phyloP scores from a whole-genome alignment of 202 grass and related monocot genomes.

The Schoenoplectus tabernaemontani region DNA sequence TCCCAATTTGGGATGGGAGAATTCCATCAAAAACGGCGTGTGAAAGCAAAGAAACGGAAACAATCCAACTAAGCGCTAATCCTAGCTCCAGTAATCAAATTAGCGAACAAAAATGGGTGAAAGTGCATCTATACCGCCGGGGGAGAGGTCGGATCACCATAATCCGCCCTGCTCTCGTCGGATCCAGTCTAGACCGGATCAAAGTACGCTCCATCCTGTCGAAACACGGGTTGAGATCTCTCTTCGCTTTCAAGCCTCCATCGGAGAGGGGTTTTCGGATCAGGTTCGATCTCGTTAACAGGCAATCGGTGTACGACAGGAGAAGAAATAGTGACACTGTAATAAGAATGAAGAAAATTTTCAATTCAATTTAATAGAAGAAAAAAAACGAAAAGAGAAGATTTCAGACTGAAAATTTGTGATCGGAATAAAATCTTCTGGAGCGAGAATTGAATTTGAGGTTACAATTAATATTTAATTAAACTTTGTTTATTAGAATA shows the following conservation, averaged over 20 bases:
- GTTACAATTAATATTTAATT: too few relatives aligned
- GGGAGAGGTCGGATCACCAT: conserved; percentile 41
- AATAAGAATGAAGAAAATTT: too few relatives aligned
- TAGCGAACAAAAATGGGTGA: too few relatives aligned
- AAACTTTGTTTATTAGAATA: too few relatives aligned
- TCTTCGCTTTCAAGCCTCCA: conserved; percentile 51
- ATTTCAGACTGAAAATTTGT: too few relatives aligned
- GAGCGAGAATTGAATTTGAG: too few relatives aligned
- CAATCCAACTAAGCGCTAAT: too few relatives aligned
- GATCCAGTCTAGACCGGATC: conserved; percentile 42
- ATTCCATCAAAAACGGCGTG: background rate
- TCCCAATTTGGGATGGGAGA: too few relatives aligned
- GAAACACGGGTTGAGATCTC: conserved; percentile 32
- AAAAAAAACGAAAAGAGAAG: too few relatives aligned
- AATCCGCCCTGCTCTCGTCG: conserved; percentile 43
- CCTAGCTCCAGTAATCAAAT: conserved; percentile 3
- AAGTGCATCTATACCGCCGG: conserved; percentile 58
- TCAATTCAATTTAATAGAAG: conserved; percentile 51
- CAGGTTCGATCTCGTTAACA: conserved; percentile 29
- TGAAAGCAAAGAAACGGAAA: conserved; percentile 17
- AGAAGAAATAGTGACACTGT: too few relatives aligned
- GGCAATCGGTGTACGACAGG: conserved; percentile 51
- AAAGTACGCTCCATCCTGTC: conserved; percentile 48
- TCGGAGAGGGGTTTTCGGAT: conserved; percentile 46
- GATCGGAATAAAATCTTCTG: too few relatives aligned